Evolutionary conservation across 139 green algal genomes (phyloP).

Genomic region (Chlamydomonas applanata): DNA sequence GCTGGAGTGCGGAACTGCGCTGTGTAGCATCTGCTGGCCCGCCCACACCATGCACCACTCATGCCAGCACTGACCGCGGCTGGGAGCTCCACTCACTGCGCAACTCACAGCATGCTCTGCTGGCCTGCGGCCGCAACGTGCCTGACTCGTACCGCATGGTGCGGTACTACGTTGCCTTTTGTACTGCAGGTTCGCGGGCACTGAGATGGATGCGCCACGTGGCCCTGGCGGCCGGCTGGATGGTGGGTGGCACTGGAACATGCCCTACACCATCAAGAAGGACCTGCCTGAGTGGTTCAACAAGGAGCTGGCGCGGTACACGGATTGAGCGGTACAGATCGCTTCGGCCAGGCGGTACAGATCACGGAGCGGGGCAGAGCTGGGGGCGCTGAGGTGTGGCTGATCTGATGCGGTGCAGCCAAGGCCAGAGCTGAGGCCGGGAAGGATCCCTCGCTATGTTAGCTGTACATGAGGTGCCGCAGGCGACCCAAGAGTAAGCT

Average conservation of each 20-base stretch:
- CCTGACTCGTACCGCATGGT: background rate
- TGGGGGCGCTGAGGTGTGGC: too few relatives aligned
- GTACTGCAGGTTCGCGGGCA: conserved; percentile 29
- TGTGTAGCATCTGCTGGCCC: too few relatives aligned
- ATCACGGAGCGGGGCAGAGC: too few relatives aligned
- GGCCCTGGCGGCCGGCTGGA: conserved; percentile 30
- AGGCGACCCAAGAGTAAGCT: too few relatives aligned
- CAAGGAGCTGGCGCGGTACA: conserved; percentile 53
- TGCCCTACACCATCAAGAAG: conserved; percentile 43
- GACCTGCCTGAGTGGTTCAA: conserved; percentile 50
- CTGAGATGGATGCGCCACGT: conserved; percentile 28
- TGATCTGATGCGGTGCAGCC: too few relatives aligned
- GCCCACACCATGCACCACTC: too few relatives aligned
- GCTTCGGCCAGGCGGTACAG: too few relatives aligned
- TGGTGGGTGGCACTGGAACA: conserved; percentile 62
- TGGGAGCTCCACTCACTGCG: too few relatives aligned
- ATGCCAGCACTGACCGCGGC: background rate
- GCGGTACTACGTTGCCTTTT: background rate
- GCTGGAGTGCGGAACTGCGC: too few relatives aligned
- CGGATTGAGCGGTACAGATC: conserved; percentile 26
- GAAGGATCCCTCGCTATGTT: too few relatives aligned
- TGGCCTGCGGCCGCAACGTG: background rate
- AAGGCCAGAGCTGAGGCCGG: too few relatives aligned
- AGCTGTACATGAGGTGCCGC: too few relatives aligned
- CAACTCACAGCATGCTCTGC: background rate